These are phyloP conservation scores for Neopestalotiopsis clavispora DNA, from an alignment of 2,329 filamentous ascomycete species.

Conservation along the genomic window DNA sequence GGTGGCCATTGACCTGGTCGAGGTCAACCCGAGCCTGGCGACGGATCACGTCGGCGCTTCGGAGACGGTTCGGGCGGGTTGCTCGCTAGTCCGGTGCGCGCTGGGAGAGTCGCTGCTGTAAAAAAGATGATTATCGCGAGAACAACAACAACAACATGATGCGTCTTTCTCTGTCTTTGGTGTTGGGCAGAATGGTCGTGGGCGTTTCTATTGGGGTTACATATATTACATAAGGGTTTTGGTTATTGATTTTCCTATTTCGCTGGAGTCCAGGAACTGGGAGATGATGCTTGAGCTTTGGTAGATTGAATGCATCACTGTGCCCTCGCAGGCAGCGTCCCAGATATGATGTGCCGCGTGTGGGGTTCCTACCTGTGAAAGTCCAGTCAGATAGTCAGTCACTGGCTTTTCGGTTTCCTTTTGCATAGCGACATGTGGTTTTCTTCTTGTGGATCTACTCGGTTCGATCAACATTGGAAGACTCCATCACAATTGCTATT, in stretches of 20 bases:
- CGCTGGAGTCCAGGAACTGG: conserved; percentile 5
- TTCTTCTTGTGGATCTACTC: background rate
- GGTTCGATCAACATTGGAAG: background rate
- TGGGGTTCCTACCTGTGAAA: background rate
- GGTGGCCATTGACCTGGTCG: conserved; percentile 80
- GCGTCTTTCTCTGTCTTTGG: conserved; percentile 17
- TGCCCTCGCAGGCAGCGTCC: background rate
- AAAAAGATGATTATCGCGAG: conserved; percentile 22
- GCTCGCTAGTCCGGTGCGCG: conserved; percentile 88
- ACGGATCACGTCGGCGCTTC: conserved; percentile 66
- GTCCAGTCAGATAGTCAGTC: background rate
- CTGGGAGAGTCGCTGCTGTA: conserved; percentile 89
- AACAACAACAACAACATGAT: too few relatives aligned
- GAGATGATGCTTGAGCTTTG: background rate
- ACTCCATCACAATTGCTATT: background rate
- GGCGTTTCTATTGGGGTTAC: background rate
- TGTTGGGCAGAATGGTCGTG: background rate
- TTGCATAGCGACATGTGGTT: background rate
- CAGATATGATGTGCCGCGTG: background rate
- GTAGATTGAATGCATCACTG: conserved; percentile 12
- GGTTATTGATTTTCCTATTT: background rate
- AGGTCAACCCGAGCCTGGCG: conserved; percentile 78
- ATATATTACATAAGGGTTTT: background rate
- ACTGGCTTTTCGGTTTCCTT: background rate
- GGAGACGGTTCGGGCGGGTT: conserved; percentile 89